phyloP scores from a whole-genome alignment of 768 basidiomycete species.

The Termitomyces sp. region DNA sequence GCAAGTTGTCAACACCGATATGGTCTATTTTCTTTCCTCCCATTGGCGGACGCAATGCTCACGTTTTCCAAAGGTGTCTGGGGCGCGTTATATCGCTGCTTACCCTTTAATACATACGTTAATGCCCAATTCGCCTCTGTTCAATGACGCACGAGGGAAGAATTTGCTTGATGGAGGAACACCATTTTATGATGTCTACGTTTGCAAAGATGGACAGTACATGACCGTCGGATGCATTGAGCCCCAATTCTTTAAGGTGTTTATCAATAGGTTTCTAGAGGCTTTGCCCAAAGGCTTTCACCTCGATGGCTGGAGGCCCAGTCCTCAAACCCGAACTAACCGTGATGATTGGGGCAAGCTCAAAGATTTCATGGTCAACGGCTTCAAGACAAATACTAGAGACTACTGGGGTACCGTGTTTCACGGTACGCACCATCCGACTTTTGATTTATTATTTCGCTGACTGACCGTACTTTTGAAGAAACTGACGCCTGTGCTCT shows the following conservation, averaged over 20 bases:
- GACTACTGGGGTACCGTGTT: constrained; percentile 71
- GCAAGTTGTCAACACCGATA: constrained; percentile 72
- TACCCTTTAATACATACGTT: constrained; percentile 59
- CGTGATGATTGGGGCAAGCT: constrained; percentile 55
- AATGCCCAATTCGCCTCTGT: constrained; percentile 31
- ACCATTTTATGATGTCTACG: constrained; percentile 75
- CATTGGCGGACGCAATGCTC: background rate
- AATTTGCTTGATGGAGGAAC: constrained; percentile 74
- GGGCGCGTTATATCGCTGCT: constrained; percentile 72
- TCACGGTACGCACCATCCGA: constrained; percentile 46
- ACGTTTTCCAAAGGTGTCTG: constrained; percentile 56
- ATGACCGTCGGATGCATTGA: constrained; percentile 79
- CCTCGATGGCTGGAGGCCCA: constrained; percentile 55
- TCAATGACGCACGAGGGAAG: constrained; percentile 44
- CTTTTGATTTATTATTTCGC: background rate
- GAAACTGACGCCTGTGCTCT: constrained; percentile 71
- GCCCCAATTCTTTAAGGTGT: constrained; percentile 64
- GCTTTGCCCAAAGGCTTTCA: constrained; percentile 45
- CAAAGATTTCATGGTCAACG: constrained; percentile 54
- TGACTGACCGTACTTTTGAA: constrained; percentile 20
- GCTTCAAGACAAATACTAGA: constrained; percentile 57
- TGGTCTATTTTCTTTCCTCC: constrained; percentile 42
- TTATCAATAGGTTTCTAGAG: constrained; percentile 51
- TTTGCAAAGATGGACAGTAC: constrained; percentile 68
- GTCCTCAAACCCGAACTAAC: constrained; percentile 39